A percentile compares a stretch with the other conserved stretches of the same genome.
phyloP scores from a whole-genome alignment of 352 stramenopile species.

The Aphanomyces astaci region DNA sequence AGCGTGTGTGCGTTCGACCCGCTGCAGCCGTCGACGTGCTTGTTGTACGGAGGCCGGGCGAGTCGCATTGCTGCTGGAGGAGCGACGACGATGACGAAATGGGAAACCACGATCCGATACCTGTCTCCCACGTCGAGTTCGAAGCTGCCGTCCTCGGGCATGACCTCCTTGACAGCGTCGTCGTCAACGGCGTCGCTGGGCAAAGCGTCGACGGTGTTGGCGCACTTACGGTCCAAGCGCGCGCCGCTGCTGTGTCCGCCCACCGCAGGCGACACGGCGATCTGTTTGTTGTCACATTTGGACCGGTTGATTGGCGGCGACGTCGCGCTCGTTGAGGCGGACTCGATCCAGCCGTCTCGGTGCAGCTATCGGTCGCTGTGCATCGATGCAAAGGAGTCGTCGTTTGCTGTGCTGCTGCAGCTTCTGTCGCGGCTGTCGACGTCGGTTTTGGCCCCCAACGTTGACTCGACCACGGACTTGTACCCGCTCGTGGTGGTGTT shows the following conservation, averaged over 20 bases:
- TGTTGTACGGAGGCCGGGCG: slow-evolving; percentile 5
- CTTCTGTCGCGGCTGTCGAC: slow-evolving; percentile 29
- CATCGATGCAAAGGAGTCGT: slow-evolving; percentile 67
- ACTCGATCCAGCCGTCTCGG: slow-evolving; percentile 70
- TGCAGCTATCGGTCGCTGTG: slow-evolving; percentile 70
- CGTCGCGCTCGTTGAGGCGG: slow-evolving; percentile 57
- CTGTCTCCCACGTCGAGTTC: neutral
- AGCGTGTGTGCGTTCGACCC: slow-evolving; percentile 2
- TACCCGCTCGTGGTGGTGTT: slow-evolving; percentile 70
- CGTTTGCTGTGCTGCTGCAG: slow-evolving; percentile 50
- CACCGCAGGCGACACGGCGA: slow-evolving; percentile 46
- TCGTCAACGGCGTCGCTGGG: neutral
- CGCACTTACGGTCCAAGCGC: slow-evolving; percentile 3
- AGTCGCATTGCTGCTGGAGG: neutral
- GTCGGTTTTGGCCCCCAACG: neutral
- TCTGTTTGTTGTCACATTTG: slow-evolving; percentile 71
- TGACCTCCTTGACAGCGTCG: neutral
- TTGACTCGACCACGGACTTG: slow-evolving; percentile 26
- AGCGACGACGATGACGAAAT: neutral
- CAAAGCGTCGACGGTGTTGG: slow-evolving; percentile 12
- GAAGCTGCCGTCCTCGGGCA: neutral
- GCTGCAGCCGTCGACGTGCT: neutral
- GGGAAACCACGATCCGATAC: slow-evolving; percentile 7
- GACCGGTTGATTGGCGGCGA: slow-evolving; percentile 70
- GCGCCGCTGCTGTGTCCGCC: slow-evolving; percentile 40